phyloP scores from a whole-genome alignment of 1,139 yeast genomes.

The Diutina rugosa region DNA sequence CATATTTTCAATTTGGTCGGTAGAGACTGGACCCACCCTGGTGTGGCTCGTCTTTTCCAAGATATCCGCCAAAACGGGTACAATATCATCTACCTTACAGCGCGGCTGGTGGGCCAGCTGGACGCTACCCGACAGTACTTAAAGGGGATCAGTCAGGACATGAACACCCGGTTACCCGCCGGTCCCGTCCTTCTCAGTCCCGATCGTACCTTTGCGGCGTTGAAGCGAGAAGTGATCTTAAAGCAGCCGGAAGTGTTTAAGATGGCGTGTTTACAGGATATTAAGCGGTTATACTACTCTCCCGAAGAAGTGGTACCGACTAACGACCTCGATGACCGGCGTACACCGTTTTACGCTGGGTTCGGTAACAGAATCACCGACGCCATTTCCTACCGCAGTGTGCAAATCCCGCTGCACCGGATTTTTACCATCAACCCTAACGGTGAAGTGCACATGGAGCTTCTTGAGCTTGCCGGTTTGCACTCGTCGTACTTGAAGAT shows the following conservation, averaged over 20 bases:
- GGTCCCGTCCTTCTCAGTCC: slow-evolving; percentile 97
- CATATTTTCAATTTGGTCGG: slow-evolving; percentile 92
- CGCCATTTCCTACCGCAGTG: slow-evolving; percentile 89
- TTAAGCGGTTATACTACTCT: slow-evolving; percentile 48
- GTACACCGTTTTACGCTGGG: slow-evolving; percentile 91
- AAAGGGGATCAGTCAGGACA: slow-evolving; percentile 57
- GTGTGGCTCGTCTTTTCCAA: slow-evolving; percentile 81
- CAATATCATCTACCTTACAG: slow-evolving; percentile 85
- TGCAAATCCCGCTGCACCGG: slow-evolving; percentile 86
- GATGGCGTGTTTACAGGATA: slow-evolving; percentile 91
- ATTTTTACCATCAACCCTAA: slow-evolving; percentile 94
- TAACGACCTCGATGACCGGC: slow-evolving; percentile 15
- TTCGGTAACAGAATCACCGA: slow-evolving; percentile 96
- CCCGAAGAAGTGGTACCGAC: slow-evolving; percentile 4
- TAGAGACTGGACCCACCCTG: slow-evolving; percentile 96
- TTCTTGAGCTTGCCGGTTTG: slow-evolving; percentile 87
- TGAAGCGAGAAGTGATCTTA: slow-evolving; percentile 79
- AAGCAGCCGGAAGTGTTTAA: slow-evolving; percentile 96
- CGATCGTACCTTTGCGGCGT: slow-evolving; percentile 93
- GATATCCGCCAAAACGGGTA: slow-evolving; percentile 85
- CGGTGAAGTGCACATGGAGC: slow-evolving; percentile 96
- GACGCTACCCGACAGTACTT: slow-evolving; percentile 84
- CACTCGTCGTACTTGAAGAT: slow-evolving; percentile 79
- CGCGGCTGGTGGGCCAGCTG: slow-evolving; percentile 93
- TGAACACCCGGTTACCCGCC: slow-evolving; percentile 53